These are phyloP conservation scores for Sugiyamaella chiloensis DNA, from an alignment of 805 yeast species.

Conservation along the genomic window DNA sequence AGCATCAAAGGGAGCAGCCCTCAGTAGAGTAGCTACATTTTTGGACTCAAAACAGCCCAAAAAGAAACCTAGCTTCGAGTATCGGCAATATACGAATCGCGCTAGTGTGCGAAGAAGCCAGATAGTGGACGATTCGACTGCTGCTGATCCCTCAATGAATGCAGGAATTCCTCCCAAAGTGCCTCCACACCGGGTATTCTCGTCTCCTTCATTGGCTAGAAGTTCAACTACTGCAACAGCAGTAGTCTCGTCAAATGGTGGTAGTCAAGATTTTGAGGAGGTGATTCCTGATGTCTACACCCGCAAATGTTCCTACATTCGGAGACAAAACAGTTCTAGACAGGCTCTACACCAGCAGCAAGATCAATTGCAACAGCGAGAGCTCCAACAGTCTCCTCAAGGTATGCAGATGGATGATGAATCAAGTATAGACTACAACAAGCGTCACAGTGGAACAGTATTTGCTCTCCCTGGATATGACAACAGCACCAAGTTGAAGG, in stretches of 20 bases:
- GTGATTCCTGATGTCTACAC: slow-evolving; percentile 9
- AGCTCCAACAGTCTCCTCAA: background rate
- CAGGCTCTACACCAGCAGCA: background rate
- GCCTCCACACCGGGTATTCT: slow-evolving; percentile 23
- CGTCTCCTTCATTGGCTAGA: background rate
- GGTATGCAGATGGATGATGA: background rate
- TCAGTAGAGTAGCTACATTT: background rate
- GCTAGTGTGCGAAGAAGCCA: background rate
- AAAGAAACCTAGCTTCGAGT: slow-evolving; percentile 14
- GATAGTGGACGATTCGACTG: background rate
- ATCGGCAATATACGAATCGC: slow-evolving; percentile 9
- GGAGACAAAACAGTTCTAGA: background rate
- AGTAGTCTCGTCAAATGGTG: background rate
- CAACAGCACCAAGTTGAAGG: slow-evolving; percentile 17
- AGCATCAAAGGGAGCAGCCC: background rate
- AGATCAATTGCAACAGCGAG: background rate
- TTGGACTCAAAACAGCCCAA: slow-evolving; percentile 9
- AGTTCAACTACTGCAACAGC: background rate
- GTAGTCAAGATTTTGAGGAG: too few relatives aligned
- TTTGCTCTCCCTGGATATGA: slow-evolving; percentile 24
- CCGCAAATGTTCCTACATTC: slow-evolving; percentile 20
- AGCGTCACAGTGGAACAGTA: background rate
- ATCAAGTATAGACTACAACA: background rate
- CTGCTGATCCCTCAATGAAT: slow-evolving; percentile 11
- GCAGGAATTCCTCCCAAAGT: slow-evolving; percentile 30